phyloP scores from a whole-genome alignment of 108 stramenopile genomes.

The Fistulifera solaris region DNA sequence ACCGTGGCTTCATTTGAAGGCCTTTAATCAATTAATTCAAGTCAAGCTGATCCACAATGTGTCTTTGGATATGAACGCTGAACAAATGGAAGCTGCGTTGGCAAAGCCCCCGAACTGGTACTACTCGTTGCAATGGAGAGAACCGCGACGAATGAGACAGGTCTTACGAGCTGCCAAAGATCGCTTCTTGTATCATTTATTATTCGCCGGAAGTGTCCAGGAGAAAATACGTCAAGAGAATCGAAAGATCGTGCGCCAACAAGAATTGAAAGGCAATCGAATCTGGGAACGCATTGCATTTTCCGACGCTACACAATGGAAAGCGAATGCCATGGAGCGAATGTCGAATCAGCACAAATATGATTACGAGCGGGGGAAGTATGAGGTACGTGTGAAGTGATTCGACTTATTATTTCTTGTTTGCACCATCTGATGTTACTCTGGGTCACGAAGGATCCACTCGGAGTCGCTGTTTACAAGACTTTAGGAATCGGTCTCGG shows the following conservation, averaged over 20 bases:
- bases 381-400: slow-evolving; percentile 9
- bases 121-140: background rate
- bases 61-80: slow-evolving; percentile 3
- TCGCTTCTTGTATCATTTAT: slow-evolving; percentile 1
- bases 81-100: slow-evolving; percentile 4
- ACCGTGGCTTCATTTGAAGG: background rate
- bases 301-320: slow-evolving; percentile 17
- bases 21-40: slow-evolving; percentile 1
- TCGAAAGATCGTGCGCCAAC: background rate
- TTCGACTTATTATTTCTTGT: background rate
- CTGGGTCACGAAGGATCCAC: slow-evolving; percentile 37
- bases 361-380: slow-evolving; percentile 18
- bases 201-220: background rate
- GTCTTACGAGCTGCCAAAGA: background rate
- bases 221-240: slow-evolving; percentile 2
- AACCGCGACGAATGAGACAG: background rate
- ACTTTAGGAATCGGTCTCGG: slow-evolving; percentile 72
- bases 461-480: slow-evolving; percentile 71
- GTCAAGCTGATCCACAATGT: slow-evolving; percentile 5
- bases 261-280: background rate
- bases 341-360: slow-evolving; percentile 24
- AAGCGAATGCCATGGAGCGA: slow-evolving; percentile 25
- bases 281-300: slow-evolving; percentile 1
- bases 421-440: background rate
- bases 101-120: background rate